Percentiles rank a stretch among this genome's conserved stretches.
Conservation (phyloP, 2,329 filamentous ascomycete species). For the Scopulariopsis brevicaulis region DNA sequence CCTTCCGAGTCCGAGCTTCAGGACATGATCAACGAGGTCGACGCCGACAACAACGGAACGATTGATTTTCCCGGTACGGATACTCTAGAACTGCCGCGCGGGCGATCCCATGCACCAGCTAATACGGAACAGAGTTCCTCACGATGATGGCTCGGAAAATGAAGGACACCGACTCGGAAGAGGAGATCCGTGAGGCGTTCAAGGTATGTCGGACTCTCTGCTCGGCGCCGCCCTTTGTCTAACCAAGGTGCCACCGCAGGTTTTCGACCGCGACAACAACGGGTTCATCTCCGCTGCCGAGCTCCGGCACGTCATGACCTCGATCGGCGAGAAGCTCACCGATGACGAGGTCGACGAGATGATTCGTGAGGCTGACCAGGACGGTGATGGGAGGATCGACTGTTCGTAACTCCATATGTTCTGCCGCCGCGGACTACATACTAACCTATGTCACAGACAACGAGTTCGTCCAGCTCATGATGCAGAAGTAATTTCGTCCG, state of each 20-base stretch:
- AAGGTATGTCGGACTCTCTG: conserved; percentile 39
- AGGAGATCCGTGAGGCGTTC: conserved; percentile 83
- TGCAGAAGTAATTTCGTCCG: conserved; percentile 67
- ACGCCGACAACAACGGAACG: conserved; percentile 85
- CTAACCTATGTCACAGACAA: conserved; percentile 49
- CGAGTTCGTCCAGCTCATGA: conserved; percentile 91
- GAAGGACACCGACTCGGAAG: conserved; percentile 87
- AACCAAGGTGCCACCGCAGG: conserved; percentile 23
- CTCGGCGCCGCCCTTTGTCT: neutral
- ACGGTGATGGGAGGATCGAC: conserved; percentile 80
- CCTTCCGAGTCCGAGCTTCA: conserved; percentile 82
- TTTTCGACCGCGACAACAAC: conserved; percentile 85
- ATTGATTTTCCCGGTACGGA: conserved; percentile 78
- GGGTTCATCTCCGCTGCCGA: conserved; percentile 84
- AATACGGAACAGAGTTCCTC: conserved; percentile 57
- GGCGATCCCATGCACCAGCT: conserved; percentile 2
- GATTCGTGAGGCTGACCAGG: conserved; percentile 85
- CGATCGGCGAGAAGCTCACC: conserved; percentile 82
- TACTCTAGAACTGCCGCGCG: neutral
- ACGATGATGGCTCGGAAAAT: conserved; percentile 94
- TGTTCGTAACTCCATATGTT: conserved; percentile 40
- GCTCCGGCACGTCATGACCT: conserved; percentile 84
- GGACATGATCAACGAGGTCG: conserved; percentile 92
- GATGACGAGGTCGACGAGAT: conserved; percentile 89
- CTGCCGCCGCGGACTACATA: neutral